Evolutionary conservation across 1,284 basidiomycete species (phyloP).

Genomic region (Leccinum angustisporum): DNA sequence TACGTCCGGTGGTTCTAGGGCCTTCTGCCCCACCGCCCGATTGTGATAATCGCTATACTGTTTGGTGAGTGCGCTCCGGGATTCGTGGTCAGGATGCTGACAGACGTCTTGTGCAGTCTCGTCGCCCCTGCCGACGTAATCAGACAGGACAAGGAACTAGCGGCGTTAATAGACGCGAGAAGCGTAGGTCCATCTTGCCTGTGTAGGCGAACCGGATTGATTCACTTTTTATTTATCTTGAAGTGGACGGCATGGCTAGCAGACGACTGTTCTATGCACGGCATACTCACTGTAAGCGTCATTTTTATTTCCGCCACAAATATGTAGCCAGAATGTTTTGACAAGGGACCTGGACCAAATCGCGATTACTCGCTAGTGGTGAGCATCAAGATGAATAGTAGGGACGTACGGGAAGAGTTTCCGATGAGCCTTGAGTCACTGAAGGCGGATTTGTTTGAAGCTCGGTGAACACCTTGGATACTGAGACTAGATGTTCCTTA

Average conservation of each 20-base stretch:
- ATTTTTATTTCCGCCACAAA: not conserved
- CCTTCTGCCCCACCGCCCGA: constrained; percentile 19
- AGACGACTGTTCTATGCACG: constrained; percentile 23
- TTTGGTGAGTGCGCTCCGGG: constrained; percentile 34
- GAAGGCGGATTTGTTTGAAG: constrained; percentile 35
- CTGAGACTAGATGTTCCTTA: not conserved
- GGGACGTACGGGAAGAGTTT: constrained; percentile 31
- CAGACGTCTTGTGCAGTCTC: constrained; percentile 17
- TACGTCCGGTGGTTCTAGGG: constrained; percentile 46
- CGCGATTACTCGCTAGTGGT: constrained; percentile 35
- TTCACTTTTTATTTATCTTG: not conserved
- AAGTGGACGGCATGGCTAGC: constrained; percentile 27
- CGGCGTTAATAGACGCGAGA: constrained; percentile 27
- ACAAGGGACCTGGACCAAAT: constrained; percentile 29
- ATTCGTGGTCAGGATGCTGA: not conserved
- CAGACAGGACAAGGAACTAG: constrained; percentile 38
- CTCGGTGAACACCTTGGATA: constrained; percentile 27
- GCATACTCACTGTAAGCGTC: constrained; percentile 19
- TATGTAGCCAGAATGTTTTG: not conserved
- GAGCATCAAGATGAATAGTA: constrained; percentile 23
- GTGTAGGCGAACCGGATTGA: not conserved
- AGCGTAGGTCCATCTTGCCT: constrained; percentile 26
- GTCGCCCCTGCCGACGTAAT: constrained; percentile 36
- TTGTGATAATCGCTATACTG: constrained; percentile 46
- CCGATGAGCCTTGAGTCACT: constrained; percentile 23